These are phyloP conservation scores for Zygosaccharomyces pseudobailii DNA, from an alignment of 1,139 yeast genomes.

Conservation along the genomic window DNA sequence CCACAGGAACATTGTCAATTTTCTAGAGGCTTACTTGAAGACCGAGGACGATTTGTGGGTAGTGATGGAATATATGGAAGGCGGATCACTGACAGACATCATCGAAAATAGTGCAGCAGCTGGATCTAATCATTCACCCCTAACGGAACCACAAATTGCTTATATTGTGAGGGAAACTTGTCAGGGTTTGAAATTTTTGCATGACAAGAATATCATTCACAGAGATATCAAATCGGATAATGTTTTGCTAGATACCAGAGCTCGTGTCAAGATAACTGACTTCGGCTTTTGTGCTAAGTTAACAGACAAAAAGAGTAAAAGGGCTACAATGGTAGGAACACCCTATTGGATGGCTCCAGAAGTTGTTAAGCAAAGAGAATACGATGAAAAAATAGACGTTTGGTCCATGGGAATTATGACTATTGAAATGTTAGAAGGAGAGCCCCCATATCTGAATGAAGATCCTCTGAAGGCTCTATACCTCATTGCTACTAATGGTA, in stretches of 20 bases:
- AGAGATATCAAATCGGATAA: conserved; percentile 95
- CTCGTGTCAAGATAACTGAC: conserved; percentile 93
- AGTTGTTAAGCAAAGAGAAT: conserved; percentile 93
- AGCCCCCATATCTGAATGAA: conserved; percentile 95
- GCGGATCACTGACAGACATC: conserved; percentile 83
- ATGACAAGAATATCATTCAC: conserved; percentile 87
- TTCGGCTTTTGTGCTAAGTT: conserved; percentile 97
- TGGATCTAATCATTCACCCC: conserved; percentile 32
- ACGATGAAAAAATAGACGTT: conserved; percentile 94
- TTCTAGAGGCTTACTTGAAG: conserved; percentile 79
- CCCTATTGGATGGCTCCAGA: conserved; percentile 99
- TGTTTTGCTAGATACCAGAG: conserved; percentile 77
- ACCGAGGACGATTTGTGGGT: conserved; percentile 72
- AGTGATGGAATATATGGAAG: conserved; percentile 94
- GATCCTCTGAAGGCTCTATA: conserved; percentile 88
- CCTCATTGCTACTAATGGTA: conserved; percentile 93
- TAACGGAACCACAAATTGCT: conserved; percentile 77
- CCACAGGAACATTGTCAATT: conserved; percentile 90
- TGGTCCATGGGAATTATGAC: conserved; percentile 99
- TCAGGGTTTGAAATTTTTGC: conserved; percentile 86
- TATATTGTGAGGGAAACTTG: conserved; percentile 88
- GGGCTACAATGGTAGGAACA: conserved; percentile 98
- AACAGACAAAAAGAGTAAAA: conserved; percentile 84
- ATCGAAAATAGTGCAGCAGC: conserved; percentile 61
- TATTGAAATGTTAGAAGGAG: conserved; percentile 97